phyloP scores from a whole-genome alignment of 2,329 filamentous ascomycete genomes.

The Calonectria hawksworthii region DNA sequence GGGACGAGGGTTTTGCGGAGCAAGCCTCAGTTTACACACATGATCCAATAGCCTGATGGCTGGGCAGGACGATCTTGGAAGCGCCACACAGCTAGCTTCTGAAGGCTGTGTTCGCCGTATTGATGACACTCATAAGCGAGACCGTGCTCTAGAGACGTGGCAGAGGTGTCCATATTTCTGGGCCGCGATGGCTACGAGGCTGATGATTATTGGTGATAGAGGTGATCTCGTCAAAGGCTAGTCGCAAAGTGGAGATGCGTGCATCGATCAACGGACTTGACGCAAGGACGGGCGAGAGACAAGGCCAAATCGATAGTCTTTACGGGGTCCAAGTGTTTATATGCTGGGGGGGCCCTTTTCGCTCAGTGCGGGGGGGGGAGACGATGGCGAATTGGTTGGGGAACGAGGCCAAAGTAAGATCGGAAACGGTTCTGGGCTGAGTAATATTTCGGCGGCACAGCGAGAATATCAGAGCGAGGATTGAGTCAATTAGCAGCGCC shows the following conservation, averaged over 20 bases:
- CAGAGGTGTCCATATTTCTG: slow-evolving; percentile 39
- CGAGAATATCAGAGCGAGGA: neutral
- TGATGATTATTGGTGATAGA: slow-evolving; percentile 28
- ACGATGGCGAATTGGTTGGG: neutral
- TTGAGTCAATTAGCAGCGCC: neutral
- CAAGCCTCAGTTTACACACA: slow-evolving; percentile 48
- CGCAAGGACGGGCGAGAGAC: neutral
- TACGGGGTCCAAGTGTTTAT: slow-evolving; percentile 8
- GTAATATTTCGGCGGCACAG: neutral
- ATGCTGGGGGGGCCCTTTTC: neutral
- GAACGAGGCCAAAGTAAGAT: neutral
- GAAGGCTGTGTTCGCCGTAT: slow-evolving; percentile 57
- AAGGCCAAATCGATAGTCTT: slow-evolving; percentile 2
- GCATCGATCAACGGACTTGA: slow-evolving; percentile 4
- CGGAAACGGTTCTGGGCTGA: neutral
- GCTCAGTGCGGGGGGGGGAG: neutral
- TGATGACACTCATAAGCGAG: slow-evolving; percentile 52
- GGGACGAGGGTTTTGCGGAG: slow-evolving; percentile 1
- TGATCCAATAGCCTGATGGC: slow-evolving; percentile 50
- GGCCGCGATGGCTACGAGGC: slow-evolving; percentile 10
- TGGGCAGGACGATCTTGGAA: slow-evolving; percentile 36
- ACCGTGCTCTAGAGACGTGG: slow-evolving; percentile 33
- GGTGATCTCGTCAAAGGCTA: slow-evolving; percentile 11
- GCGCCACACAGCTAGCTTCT: slow-evolving; percentile 63
- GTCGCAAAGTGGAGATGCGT: slow-evolving; percentile 17